phyloP scores from a whole-genome alignment of 352 stramenopile genomes.

The Phytophthora citrophthora region DNA sequence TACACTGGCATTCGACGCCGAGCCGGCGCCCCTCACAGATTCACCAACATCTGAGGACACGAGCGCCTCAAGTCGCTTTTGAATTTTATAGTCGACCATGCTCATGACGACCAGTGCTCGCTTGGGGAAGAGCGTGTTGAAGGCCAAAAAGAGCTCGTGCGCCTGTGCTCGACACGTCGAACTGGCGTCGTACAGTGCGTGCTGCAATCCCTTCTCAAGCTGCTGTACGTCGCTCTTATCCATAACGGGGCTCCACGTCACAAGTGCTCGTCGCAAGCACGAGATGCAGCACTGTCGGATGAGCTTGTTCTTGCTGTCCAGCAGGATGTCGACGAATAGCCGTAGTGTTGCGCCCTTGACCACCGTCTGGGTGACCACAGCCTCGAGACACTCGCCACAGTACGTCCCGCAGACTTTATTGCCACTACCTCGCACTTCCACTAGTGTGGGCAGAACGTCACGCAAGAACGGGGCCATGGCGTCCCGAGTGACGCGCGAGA shows the following conservation, averaged over 20 bases:
- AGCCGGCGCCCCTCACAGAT: conserved; percentile 25
- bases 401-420: conserved; percentile 88
- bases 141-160: conserved; percentile 72
- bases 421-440: conserved; percentile 81
- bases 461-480: conserved; percentile 80
- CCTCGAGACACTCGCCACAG: conserved; percentile 79
- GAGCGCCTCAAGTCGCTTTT: conserved; percentile 79
- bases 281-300: conserved; percentile 81
- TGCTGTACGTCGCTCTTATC: conserved; percentile 86
- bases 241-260: conserved; percentile 73
- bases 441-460: conserved; percentile 71
- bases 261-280: conserved; percentile 55
- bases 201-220: conserved; percentile 76
- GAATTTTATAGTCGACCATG: conserved; percentile 83
- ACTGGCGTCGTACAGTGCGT: conserved; percentile 80
- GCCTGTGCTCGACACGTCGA: conserved; percentile 70
- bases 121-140: conserved; percentile 84
- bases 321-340: conserved; percentile 73
- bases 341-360: conserved; percentile 78
- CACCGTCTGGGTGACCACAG: conserved; percentile 67
- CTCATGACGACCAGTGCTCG: conserved; percentile 68
- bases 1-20: conserved; percentile 54
- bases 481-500: conserved; percentile 73
- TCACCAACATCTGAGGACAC: conserved; percentile 42
- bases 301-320: conserved; percentile 85